Base-by-base conservation (phyloP, 2,329 filamentous ascomycete species). In the Ustulina deusta region DNA sequence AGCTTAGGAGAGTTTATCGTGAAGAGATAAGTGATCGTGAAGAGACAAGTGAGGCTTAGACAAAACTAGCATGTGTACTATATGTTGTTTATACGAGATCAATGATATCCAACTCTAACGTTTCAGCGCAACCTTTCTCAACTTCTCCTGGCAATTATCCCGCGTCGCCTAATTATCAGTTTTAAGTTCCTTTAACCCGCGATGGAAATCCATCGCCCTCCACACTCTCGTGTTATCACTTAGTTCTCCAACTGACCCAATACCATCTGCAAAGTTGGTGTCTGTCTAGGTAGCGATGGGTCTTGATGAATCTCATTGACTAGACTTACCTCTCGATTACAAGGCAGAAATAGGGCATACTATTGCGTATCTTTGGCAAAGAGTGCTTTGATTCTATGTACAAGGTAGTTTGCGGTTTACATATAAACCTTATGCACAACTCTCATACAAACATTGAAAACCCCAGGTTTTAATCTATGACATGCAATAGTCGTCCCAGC, bases 1-100 rank as follows among this genome's bases (percentile, higher is more conserved):
- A 97, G 80, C 83, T 97, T 69, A 73, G 75, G 64, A 74, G 75
- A 61, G 75, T 77, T 6, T 77, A 75, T 58, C 71, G 65, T 17
- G 75, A 77, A 67, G 70, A 74, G 3, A 55, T 74, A 36, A 69
- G n/a, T n/a, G n/a, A n/a, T 58, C 71, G 65, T 17, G 75, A 77
- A 67, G 70, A 74, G 3, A 55, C 73, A 36, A 69, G 61, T 27
- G 71, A 74, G 57, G 52, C 57, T 36, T 66, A 38, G 25, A 42
- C 56, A 44, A 56, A 49, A 36, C 1, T 63, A 66, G 46, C 25
- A 40, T 44, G n/a, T 69, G 51, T 65, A 68, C 13, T 48, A 15
- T 52, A 60, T 55, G 20, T 40, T 61, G 6, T 42, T 49, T 64
- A 25, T 64, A 61, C 9, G 27, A 66, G 29, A 20, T 22, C 15